phyloP scores from a whole-genome alignment of 106 monocot species.

The Posidonia australis region DNA sequence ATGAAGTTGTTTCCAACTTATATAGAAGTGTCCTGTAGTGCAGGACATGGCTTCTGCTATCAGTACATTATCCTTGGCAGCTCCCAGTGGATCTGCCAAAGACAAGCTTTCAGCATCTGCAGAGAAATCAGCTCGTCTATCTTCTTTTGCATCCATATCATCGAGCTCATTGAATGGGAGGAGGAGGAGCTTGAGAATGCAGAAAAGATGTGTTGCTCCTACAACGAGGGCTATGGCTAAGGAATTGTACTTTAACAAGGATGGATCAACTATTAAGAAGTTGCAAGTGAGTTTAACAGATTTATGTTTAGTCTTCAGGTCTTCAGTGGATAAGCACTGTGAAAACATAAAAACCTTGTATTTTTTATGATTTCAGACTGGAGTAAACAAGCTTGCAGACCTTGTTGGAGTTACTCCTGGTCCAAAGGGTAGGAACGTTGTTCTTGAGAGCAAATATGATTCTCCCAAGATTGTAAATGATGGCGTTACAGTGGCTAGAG shows the following conservation, averaged over 20 bases:
- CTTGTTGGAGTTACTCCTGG: conserved; percentile 97
- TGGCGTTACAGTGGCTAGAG: conserved; percentile 91
- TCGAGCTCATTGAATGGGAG: conserved; percentile 26
- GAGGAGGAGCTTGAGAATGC: conserved; percentile 24
- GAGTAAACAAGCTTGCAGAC: conserved; percentile 96
- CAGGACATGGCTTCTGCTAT: conserved; percentile 47
- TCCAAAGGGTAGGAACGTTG: conserved; percentile 97
- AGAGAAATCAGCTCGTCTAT: conserved; percentile 21
- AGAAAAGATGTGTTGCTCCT: conserved; percentile 22
- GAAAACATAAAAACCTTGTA: too few relatives aligned
- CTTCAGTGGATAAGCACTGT: too few relatives aligned
- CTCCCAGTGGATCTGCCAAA: conserved; percentile 23
- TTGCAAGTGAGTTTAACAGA: conserved; percentile 42
- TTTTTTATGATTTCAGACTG: conserved; percentile 35
- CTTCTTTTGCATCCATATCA: conserved; percentile 50
- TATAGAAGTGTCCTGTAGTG: not conserved
- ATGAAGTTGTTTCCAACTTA: not conserved
- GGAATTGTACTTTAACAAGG: conserved; percentile 91
- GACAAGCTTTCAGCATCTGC: conserved; percentile 32
- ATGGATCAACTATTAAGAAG: conserved; percentile 87
- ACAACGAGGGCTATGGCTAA: conserved; percentile 73
- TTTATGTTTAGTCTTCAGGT: not conserved
- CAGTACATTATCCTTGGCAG: conserved; percentile 48
- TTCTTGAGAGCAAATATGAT: conserved; percentile 96
- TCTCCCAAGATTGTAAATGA: conserved; percentile 99